Conservation (phyloP, 164 flowering plant species). For the Vitis riparia region DNA sequence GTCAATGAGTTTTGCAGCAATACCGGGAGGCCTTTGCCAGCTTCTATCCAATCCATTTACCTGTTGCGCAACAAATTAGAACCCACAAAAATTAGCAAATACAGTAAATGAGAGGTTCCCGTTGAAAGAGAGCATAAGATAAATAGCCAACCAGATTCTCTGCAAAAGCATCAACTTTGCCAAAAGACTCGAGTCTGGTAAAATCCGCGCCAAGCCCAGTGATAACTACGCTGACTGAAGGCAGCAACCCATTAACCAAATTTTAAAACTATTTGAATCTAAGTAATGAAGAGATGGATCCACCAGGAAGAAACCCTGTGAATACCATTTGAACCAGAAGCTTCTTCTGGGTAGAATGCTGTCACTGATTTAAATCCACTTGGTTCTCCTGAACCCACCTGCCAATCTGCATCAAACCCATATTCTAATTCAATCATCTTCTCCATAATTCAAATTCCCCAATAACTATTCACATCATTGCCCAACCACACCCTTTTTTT, state of each 20-base stretch:
- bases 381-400: conserved; percentile 68
- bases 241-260: conserved; percentile 11
- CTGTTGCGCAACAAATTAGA: conserved; percentile 26
- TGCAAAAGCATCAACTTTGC: conserved; percentile 88
- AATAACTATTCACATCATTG: not conserved
- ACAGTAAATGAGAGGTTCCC: not conserved
- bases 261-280: not conserved
- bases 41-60: conserved; percentile 93
- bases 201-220: conserved; percentile 91
- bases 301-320: not conserved
- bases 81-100: not conserved
- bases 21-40: conserved; percentile 94
- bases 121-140: not conserved
- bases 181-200: conserved; percentile 90
- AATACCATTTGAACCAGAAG: conserved; percentile 69
- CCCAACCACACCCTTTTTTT: too few species aligned
- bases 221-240: conserved; percentile 78
- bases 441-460: not conserved
- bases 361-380: conserved; percentile 69
- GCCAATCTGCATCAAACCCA: conserved; percentile 64
- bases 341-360: conserved; percentile 78
- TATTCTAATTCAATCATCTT: not conserved
- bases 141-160: conserved; percentile 64
- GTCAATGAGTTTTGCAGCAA: conserved; percentile 75
- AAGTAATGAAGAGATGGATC: conserved; percentile 5